phyloP scores from a whole-genome alignment of 169 alveolate genomes.

The Fabrea salina region DNA sequence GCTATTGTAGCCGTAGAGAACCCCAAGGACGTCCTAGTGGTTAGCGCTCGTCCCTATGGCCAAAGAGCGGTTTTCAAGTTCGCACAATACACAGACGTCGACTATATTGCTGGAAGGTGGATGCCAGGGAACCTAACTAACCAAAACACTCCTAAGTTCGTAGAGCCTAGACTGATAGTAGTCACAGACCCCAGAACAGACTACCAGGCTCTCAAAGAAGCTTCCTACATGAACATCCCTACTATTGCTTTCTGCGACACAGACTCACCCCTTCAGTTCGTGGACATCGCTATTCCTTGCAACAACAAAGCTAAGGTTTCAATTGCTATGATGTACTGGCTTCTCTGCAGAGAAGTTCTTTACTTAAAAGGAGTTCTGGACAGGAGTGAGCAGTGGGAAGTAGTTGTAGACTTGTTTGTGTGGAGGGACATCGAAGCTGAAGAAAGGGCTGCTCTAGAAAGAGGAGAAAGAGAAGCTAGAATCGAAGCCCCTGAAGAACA shows the following conservation, averaged over 20 bases:
- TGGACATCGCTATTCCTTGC: constrained; percentile 99
- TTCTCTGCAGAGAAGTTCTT: constrained; percentile 97
- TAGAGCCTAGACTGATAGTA: constrained; percentile 98
- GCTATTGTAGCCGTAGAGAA: constrained; percentile 97
- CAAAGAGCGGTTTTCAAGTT: constrained; percentile 98
- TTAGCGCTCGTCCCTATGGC: constrained; percentile 95
- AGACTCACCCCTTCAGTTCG: constrained; percentile 96
- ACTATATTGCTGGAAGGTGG: constrained; percentile 97
- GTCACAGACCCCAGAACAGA: constrained; percentile 99
- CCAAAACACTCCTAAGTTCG: constrained; percentile 95
- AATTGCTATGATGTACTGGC: constrained; percentile 97
- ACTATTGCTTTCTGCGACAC: constrained; percentile 98
- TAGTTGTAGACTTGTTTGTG: constrained; percentile 93
- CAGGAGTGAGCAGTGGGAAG: constrained; percentile 89
- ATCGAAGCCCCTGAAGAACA: constrained; percentile 44
- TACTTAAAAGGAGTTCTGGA: constrained; percentile 91
- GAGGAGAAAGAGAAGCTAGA: constrained; percentile 44
- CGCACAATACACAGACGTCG: constrained; percentile 95
- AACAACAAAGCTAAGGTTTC: constrained; percentile 97
- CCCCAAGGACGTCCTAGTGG: constrained; percentile 97
- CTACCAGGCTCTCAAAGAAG: constrained; percentile 94
- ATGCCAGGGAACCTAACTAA: constrained; percentile 99
- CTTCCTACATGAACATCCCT: constrained; percentile 97
- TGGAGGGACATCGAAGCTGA: constrained; percentile 92
- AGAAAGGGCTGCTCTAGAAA: constrained; percentile 61